phyloP scores from a whole-genome alignment of 352 stramenopile genomes.

The Phytopythium oedochilum region DNA sequence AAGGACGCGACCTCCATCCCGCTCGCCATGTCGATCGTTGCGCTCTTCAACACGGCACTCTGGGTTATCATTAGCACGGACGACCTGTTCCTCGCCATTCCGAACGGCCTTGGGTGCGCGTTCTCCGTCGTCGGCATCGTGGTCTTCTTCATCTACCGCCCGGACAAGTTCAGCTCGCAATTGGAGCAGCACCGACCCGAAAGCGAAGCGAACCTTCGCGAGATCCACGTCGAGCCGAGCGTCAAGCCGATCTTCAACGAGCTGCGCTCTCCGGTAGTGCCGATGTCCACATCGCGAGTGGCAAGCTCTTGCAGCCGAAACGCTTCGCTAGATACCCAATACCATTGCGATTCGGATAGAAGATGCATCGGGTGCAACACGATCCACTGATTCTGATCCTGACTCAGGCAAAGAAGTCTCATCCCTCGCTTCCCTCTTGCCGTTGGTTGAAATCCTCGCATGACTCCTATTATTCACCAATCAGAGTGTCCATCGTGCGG shows the following conservation, averaged over 20 bases:
- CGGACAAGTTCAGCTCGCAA: neutral
- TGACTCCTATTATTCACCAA: too few relatives aligned
- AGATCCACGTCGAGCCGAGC: conserved; percentile 1
- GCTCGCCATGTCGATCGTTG: conserved; percentile 21
- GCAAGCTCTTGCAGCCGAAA: too few relatives aligned
- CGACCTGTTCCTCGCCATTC: conserved; percentile 8
- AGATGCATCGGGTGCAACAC: too few relatives aligned
- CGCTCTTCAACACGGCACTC: conserved; percentile 13
- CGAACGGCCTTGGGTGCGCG: neutral
- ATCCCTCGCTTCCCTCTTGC: too few relatives aligned
- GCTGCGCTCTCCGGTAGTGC: neutral
- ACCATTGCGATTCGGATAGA: too few relatives aligned
- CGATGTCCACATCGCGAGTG: too few relatives aligned
- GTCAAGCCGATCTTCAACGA: neutral
- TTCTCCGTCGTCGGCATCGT: conserved; percentile 1
- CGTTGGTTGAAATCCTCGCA: too few relatives aligned
- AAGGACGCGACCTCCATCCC: conserved; percentile 24
- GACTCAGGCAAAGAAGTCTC: too few relatives aligned
- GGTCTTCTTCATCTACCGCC: conserved; percentile 5
- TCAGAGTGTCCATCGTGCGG: too few relatives aligned
- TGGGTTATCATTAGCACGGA: conserved; percentile 14
- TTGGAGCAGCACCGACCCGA: neutral
- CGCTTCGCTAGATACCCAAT: too few relatives aligned
- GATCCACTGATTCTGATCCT: too few relatives aligned
- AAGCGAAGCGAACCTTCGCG: neutral